Evolutionary conservation across 2,329 filamentous ascomycete species (phyloP).

Genomic region (Penicillium brasilianum): DNA sequence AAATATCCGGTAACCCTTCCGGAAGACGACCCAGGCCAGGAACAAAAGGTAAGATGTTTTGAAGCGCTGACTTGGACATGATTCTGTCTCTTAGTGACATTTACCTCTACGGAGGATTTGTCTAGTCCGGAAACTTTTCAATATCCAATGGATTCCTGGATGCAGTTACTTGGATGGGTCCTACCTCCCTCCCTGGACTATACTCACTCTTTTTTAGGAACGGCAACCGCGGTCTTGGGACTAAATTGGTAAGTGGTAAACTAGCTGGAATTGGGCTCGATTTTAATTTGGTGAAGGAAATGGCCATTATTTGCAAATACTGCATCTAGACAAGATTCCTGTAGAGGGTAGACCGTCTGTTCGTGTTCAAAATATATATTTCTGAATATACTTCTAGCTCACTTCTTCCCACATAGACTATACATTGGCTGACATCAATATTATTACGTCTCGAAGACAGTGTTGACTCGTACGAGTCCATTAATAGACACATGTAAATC

Average conservation of each 20-base stretch:
- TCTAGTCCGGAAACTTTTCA: neutral
- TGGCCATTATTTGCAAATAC: neutral
- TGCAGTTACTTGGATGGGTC: too few species aligned
- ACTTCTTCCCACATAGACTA: too few species aligned
- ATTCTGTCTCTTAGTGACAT: neutral
- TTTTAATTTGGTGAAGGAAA: neutral
- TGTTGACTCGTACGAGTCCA: neutral
- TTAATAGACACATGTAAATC: neutral
- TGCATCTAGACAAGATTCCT: too few species aligned
- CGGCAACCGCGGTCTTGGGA: neutral
- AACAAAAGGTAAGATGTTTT: conserved; percentile 17
- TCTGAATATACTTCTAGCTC: neutral
- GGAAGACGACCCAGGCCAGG: conserved; percentile 5
- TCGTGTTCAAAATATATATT: neutral
- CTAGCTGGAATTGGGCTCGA: neutral
- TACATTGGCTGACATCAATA: neutral
- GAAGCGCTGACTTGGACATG: neutral
- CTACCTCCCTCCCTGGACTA: neutral
- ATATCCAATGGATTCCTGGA: too few species aligned
- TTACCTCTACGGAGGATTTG: neutral
- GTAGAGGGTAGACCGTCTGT: neutral
- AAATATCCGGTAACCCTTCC: conserved; percentile 17
- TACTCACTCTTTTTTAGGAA: conserved; percentile 8
- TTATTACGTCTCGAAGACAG: neutral
- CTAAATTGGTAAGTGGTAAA: neutral